Evolutionary conservation across 108 stramenopile genomes (phyloP).

Genomic region (Conticribra guillardii): DNA sequence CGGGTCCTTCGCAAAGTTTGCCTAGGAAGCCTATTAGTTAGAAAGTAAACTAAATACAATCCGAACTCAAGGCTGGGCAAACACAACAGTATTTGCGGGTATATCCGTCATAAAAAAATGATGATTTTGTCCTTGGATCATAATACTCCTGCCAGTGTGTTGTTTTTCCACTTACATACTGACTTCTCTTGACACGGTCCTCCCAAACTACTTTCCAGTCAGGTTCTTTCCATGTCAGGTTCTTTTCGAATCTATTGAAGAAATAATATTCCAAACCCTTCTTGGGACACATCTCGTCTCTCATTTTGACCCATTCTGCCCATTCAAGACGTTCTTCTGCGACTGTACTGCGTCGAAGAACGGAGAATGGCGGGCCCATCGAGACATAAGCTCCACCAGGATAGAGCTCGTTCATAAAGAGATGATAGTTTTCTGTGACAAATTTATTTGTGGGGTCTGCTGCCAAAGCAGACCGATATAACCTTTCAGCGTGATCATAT

Average conservation of each 20-base stretch:
- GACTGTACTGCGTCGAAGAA: constrained; percentile 34
- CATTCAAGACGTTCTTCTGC: constrained; percentile 45
- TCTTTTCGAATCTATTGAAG: constrained; percentile 48
- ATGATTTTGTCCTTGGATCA: constrained; percentile 26
- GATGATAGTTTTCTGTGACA: constrained; percentile 53
- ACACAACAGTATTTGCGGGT: constrained; percentile 28
- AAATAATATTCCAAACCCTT: constrained; percentile 45
- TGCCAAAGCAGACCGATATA: constrained; percentile 57
- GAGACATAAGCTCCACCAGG: constrained; percentile 53
- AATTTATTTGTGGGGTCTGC: constrained; percentile 46
- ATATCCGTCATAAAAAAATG: constrained; percentile 20
- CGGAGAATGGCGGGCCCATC: constrained; percentile 39
- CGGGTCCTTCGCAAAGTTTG: no score
- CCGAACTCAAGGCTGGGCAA: no score
- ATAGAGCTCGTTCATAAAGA: constrained; percentile 50
- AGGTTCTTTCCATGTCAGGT: constrained; percentile 34
- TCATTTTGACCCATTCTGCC: constrained; percentile 55
- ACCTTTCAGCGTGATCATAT: constrained; percentile 59
- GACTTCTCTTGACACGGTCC: constrained; percentile 26
- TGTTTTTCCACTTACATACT: constrained; percentile 23
- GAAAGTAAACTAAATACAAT: no score
- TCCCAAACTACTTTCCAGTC: constrained; percentile 49
- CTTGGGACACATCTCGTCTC: constrained; percentile 36
- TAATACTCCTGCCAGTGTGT: constrained; percentile 28
- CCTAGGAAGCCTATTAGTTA: no score